Percentiles rank a stretch among this genome's conserved stretches.
These are phyloP conservation scores for Gracilaria gracilis DNA, from an alignment of 23 red algal genomes.

Conservation along the genomic window DNA sequence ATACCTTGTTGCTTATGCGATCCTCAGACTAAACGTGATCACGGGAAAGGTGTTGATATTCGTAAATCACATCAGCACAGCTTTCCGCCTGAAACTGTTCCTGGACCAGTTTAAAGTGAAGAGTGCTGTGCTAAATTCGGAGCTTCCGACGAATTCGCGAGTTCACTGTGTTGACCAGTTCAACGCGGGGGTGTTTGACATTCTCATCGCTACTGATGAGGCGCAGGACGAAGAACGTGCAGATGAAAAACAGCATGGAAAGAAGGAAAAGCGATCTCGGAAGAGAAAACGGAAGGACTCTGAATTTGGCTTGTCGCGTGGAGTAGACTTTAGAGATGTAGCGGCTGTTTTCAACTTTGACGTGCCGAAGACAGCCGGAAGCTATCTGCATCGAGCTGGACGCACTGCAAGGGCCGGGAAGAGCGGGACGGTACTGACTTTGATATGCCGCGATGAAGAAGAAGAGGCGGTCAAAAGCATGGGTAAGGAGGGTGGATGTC, in stretches of 20 bases:
- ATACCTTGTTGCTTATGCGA: conserved; percentile 85
- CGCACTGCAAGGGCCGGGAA: conserved; percentile 85
- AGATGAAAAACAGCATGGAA: neutral
- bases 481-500: conserved; percentile 51
- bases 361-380: conserved; percentile 39
- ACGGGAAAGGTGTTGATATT: conserved; percentile 90
- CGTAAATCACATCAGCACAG: conserved; percentile 83
- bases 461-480: conserved; percentile 39
- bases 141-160: conserved; percentile 87
- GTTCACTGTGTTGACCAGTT: conserved; percentile 96
- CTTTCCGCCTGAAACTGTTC: conserved; percentile 94
- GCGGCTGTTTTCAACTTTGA: conserved; percentile 94
- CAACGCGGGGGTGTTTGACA: conserved; percentile 87
- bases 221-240: conserved; percentile 12
- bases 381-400: conserved; percentile 94
- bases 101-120: conserved; percentile 94
- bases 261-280: conserved; percentile 30
- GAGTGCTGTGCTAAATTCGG: conserved; percentile 89
- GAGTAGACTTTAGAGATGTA: conserved; percentile 93
- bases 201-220: conserved; percentile 94
- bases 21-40: conserved; percentile 88
- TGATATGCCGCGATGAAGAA: conserved; percentile 81
- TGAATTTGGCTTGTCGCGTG: conserved; percentile 87
- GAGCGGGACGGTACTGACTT: conserved; percentile 80
- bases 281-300: conserved; percentile 55